Percentiles rank a stretch among this genome's conserved stretches.
phyloP scores from a whole-genome alignment of 2,329 filamentous ascomycete genomes.

The Xylaria sp. region DNA sequence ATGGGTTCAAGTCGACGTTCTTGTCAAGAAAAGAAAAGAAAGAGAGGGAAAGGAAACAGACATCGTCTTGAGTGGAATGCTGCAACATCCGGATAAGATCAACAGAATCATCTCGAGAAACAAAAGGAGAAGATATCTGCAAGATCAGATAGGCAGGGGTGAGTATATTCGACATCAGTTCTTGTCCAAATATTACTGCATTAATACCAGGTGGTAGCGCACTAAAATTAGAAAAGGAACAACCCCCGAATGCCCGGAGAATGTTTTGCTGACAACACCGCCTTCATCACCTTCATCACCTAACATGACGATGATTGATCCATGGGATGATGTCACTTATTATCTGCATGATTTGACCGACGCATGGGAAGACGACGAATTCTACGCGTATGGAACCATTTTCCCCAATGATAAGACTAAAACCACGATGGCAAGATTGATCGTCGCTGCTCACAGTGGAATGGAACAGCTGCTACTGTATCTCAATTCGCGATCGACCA shows the following conservation, averaged over 20 bases:
- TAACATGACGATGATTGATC: not conserved
- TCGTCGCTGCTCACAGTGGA: not conserved
- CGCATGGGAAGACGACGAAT: not conserved
- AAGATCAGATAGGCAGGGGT: not conserved
- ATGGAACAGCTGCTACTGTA: not conserved
- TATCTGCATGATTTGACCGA: not conserved
- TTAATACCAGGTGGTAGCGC: not conserved
- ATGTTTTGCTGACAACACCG: not conserved
- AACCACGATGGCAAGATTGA: not conserved
- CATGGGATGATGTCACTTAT: not conserved
- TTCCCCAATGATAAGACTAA: not conserved
- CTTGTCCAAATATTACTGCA: not conserved
- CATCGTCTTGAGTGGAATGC: not conserved
- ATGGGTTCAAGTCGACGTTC: not conserved
- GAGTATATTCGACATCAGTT: not conserved
- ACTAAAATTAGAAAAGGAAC: not conserved
- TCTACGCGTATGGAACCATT: not conserved
- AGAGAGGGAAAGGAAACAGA: not conserved
- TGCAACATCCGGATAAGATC: not conserved
- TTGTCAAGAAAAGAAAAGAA: not conserved
- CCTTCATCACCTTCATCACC: not conserved
- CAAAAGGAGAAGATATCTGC: not conserved
- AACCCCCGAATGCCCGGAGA: not conserved
- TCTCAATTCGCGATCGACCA: not conserved
- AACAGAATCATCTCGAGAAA: not conserved